Evolutionary conservation across 2,329 filamentous ascomycete genomes (phyloP), one percentile per base, ranked within the genome.

Genomic region (Podosphaera xanthii): DNA sequence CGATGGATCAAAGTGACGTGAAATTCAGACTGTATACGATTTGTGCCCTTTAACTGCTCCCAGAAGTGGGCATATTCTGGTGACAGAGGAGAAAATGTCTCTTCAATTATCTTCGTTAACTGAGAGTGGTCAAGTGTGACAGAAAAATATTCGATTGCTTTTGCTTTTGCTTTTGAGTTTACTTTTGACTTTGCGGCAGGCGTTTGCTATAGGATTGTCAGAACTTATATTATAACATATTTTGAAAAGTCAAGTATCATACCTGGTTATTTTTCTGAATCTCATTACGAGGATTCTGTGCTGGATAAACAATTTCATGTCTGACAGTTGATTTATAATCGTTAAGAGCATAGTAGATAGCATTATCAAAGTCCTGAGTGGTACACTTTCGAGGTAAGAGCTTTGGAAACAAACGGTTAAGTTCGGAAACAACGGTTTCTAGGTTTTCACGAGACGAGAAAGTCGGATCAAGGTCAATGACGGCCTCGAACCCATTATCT

Each of bases 1-100:
- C 84, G 83, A 71, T 98, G 92, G 70, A 96, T 88, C 46, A 98
- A 78, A 0, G 92, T 98, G 60, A 98, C 87, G 69, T 98, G 92
- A 70, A 97, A 98, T 48, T 82, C 77, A n/a, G 77, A 69, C 70
- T 97, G 91, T 4, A 97, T 72, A 59, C 92, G 86, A 30, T 83
- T 78, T 2, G 76, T 78, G 64, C 84, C 77, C 69, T 85, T 79
- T 40, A 98, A 77, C 60, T 87, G 80, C 65, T 78, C 79, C 73
- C 86, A 98, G 67, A 95, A 83, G 31, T 73, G 75, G n/a, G 79
- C 73, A 38, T 73, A 75, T 14, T 80, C 71, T 0, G 79, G 66
- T 2, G 71, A 69, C 4, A 75, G 34, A 10, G 38, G 71, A 4
- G 73, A 72, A 70, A 98, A 96, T 12, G 84, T 73, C 57, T 79